A percentile compares a stretch with the other conserved stretches of the same genome.
Evolutionary conservation across 106 monocot species (phyloP).

Genomic region (Posidonia australis): DNA sequence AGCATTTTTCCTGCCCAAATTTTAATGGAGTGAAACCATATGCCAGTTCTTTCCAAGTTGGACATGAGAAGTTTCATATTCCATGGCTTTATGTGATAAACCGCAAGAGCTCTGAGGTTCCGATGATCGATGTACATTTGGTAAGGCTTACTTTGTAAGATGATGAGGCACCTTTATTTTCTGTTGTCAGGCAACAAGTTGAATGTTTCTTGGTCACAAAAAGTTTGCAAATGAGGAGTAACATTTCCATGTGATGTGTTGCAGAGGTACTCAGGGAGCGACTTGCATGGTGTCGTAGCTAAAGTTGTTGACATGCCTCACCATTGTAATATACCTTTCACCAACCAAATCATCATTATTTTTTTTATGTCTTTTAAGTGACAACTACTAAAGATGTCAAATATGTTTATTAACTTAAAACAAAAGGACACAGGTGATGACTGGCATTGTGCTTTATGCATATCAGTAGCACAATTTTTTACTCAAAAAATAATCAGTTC

Average conservation of each 20-base stretch:
- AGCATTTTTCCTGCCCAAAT: background rate
- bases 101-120: slow-evolving; percentile 84
- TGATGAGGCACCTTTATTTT: too few species aligned
- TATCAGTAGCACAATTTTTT: too few species aligned
- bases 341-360: too few species aligned
- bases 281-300: slow-evolving; percentile 85
- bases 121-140: slow-evolving; percentile 95
- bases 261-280: slow-evolving; percentile 83
- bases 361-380: too few species aligned
- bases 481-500: too few species aligned
- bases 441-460: too few species aligned
- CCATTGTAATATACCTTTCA: slow-evolving; percentile 50
- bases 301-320: slow-evolving; percentile 97
- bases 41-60: slow-evolving; percentile 92
- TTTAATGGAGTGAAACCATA: background rate
- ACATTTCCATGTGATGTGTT: slow-evolving; percentile 3
- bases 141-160: slow-evolving; percentile 42
- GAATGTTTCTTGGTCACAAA: background rate
- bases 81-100: slow-evolving; percentile 95
- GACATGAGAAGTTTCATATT: slow-evolving; percentile 85
- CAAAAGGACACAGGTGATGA: too few species aligned
- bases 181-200: too few species aligned
- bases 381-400: too few species aligned
- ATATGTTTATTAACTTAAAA: too few species aligned
- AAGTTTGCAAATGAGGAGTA: background rate